A percentile compares a stretch with the other conserved stretches of the same genome.
These are phyloP conservation scores for Diplotaxis tenuifolia DNA, from an alignment of 345 rosid species.

Conservation along the genomic window DNA sequence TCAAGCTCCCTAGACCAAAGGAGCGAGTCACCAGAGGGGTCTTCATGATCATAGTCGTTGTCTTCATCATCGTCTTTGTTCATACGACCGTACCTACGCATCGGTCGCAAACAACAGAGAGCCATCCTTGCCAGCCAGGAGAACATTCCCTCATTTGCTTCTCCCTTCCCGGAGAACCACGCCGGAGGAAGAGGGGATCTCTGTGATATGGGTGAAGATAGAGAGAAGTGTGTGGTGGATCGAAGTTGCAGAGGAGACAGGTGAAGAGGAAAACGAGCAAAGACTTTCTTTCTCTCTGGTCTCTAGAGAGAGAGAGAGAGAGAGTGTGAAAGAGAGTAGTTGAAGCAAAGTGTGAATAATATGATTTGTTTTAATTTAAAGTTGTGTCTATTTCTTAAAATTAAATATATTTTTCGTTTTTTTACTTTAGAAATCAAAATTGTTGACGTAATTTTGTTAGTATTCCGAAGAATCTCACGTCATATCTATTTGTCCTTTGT, in stretches of 20 bases:
- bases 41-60: slow-evolving; percentile 29
- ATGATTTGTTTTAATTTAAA: slow-evolving; percentile 35
- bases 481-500: background rate
- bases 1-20: slow-evolving; percentile 84
- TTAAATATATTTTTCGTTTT: background rate
- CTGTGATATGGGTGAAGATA: background rate
- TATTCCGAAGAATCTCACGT: background rate
- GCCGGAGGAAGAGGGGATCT: background rate
- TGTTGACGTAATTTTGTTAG: background rate
- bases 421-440: background rate
- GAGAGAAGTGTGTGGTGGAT: slow-evolving; percentile 25
- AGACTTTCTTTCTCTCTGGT: slow-evolving; percentile 16
- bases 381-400: background rate
- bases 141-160: slow-evolving; percentile 96
- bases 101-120: slow-evolving; percentile 73
- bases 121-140: slow-evolving; percentile 73
- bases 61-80: slow-evolving; percentile 52
- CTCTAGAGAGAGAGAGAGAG: background rate
- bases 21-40: slow-evolving; percentile 44
- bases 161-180: slow-evolving; percentile 8
- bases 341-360: slow-evolving; percentile 38
- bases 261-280: slow-evolving; percentile 22
- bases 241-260: slow-evolving; percentile 23
- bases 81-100: slow-evolving; percentile 80
- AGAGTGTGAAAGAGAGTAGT: slow-evolving; percentile 21